Conservation (phyloP, 352 stramenopile species). For the Peronospora tabacina region DNA sequence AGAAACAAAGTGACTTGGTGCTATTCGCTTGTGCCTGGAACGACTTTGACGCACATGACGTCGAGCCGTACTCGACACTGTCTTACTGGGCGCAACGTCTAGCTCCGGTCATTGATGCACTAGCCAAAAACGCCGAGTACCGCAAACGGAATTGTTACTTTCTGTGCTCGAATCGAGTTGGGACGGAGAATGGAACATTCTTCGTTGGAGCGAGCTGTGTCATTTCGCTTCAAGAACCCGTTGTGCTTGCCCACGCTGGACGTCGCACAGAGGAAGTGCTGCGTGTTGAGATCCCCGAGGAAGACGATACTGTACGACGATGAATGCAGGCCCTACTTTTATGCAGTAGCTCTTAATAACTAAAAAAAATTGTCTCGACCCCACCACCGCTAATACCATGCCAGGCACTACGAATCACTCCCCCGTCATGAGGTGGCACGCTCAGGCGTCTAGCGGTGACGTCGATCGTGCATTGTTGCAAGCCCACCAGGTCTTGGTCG, state of each 20-base stretch:
- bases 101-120: constrained; percentile 41
- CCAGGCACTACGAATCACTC: too few species aligned
- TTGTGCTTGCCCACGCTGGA: constrained; percentile 38
- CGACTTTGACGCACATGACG: constrained; percentile 55
- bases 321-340: too few species aligned
- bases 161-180: constrained; percentile 71
- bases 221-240: constrained; percentile 52
- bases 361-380: too few species aligned
- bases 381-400: too few species aligned
- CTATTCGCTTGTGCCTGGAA: constrained; percentile 82
- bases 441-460: constrained; percentile 13
- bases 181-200: constrained; percentile 65
- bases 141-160: constrained; percentile 56
- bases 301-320: neutral
- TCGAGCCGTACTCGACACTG: constrained; percentile 39
- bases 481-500: constrained; percentile 44
- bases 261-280: constrained; percentile 54
- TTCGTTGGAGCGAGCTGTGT: constrained; percentile 77
- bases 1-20: constrained; percentile 54
- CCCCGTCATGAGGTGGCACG: constrained; percentile 2
- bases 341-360: too few species aligned
- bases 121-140: constrained; percentile 31
- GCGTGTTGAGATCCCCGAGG: constrained; percentile 40
- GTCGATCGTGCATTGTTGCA: constrained; percentile 20
- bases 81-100: constrained; percentile 72